Evolutionary conservation across 352 stramenopile species (phyloP).

Genomic region (Phytopythium delawarense): DNA sequence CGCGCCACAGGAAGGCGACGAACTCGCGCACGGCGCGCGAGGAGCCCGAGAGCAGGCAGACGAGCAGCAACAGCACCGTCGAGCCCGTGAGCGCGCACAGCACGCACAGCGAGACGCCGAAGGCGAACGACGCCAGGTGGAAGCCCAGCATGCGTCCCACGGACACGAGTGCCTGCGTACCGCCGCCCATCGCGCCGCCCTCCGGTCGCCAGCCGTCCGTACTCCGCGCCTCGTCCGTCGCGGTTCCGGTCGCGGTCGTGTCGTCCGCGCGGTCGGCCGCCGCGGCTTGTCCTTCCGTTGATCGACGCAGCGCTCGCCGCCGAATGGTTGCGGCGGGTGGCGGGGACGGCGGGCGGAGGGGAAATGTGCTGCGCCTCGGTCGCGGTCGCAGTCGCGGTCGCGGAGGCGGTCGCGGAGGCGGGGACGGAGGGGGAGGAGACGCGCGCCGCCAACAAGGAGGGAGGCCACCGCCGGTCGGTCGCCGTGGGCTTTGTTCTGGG

Average conservation of each 20-base stretch:
- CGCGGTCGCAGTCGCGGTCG: not conserved
- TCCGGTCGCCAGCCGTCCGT: not conserved
- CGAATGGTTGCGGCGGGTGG: not conserved
- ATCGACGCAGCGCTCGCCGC: not conserved
- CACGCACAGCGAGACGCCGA: slow-evolving; percentile 28
- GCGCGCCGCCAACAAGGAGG: not conserved
- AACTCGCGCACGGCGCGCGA: slow-evolving; percentile 33
- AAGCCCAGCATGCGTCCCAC: slow-evolving; percentile 45
- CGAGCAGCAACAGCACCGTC: slow-evolving; percentile 32
- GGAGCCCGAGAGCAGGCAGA: slow-evolving; percentile 48
- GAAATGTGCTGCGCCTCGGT: not conserved
- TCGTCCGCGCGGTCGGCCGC: not conserved
- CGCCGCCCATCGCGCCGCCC: slow-evolving; percentile 12
- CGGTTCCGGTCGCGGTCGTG: not conserved
- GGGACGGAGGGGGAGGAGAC: not conserved
- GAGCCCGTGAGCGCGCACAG: slow-evolving; percentile 39
- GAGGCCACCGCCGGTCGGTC: not conserved
- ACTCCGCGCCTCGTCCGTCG: not conserved
- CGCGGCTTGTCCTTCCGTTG: not conserved
- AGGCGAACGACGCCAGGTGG: slow-evolving; percentile 44
- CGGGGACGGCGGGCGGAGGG: not conserved
- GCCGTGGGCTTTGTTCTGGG: not conserved
- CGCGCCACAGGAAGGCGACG: slow-evolving; percentile 50
- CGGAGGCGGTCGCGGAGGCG: not conserved
- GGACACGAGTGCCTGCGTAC: slow-evolving; percentile 23